phyloP scores from a whole-genome alignment of 1,139 yeast species.

The Geotrichum histeridarum region DNA sequence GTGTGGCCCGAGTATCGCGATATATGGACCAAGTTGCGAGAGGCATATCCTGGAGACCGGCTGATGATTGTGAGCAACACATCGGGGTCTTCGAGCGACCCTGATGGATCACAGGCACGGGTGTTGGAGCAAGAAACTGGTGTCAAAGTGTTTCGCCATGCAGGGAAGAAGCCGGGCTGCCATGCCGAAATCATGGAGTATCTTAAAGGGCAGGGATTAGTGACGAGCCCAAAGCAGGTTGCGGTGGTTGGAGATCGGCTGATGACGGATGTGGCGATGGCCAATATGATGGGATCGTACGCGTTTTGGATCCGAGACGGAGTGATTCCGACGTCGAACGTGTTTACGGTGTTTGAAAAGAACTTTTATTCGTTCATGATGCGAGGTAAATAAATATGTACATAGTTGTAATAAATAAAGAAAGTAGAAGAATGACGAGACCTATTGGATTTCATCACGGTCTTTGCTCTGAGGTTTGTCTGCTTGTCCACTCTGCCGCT shows the following conservation, averaged over 20 bases:
- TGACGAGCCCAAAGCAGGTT: conserved; percentile 54
- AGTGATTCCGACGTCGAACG: conserved; percentile 50
- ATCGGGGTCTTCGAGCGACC: conserved; percentile 84
- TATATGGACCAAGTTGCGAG: conserved; percentile 51
- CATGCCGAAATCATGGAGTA: conserved; percentile 60
- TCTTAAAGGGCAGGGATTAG: conserved; percentile 43
- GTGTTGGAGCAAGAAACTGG: conserved; percentile 65
- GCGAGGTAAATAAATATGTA: neutral
- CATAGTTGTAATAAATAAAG: neutral
- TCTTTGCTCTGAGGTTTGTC: neutral
- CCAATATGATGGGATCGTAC: conserved; percentile 84
- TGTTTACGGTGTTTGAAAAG: conserved; percentile 42
- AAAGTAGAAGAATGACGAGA: neutral
- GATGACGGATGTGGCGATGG: conserved; percentile 89
- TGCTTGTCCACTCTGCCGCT: neutral
- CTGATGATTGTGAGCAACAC: conserved; percentile 84
- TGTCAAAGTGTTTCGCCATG: conserved; percentile 70
- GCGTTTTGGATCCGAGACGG: conserved; percentile 83
- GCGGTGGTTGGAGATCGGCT: conserved; percentile 87
- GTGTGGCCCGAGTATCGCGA: conserved; percentile 71
- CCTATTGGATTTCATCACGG: too few species aligned
- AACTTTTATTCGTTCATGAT: conserved; percentile 24
- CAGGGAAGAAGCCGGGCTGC: conserved; percentile 88
- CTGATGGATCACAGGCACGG: conserved; percentile 54
- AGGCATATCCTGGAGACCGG: conserved; percentile 57